These are phyloP conservation scores for Chlamydomonas sp. DNA, from an alignment of 139 green algal species.

Conservation along the genomic window DNA sequence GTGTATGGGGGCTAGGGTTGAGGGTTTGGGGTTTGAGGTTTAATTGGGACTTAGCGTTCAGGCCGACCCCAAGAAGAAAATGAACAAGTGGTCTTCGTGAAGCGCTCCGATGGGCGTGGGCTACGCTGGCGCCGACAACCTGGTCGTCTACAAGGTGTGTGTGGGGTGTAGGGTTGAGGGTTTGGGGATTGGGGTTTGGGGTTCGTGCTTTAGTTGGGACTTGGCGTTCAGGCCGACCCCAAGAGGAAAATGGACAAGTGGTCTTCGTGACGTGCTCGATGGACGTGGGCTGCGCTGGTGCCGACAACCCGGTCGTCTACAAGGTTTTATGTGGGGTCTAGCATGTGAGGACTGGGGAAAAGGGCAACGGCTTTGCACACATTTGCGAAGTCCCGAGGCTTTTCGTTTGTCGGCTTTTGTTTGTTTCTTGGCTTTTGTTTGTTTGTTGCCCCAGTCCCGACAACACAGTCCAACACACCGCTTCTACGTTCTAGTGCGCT, in stretches of 20 bases:
- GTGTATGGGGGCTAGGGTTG: neutral
- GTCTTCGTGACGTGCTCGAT: constrained; percentile 77
- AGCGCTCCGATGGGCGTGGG: constrained; percentile 69
- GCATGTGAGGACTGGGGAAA: neutral
- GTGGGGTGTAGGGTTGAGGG: neutral
- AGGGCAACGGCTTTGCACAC: no score
- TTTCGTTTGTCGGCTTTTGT: no score
- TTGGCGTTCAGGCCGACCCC: no score
- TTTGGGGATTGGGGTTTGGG: neutral
- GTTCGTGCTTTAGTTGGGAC: no score
- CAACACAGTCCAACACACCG: no score
- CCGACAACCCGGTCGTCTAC: constrained; percentile 72
- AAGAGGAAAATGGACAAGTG: no score
- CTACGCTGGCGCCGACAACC: constrained; percentile 53
- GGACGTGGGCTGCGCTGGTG: constrained; percentile 43
- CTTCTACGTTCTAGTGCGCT: no score
- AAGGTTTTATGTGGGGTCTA: constrained; percentile 30
- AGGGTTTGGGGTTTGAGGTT: neutral
- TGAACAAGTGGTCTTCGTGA: constrained; percentile 64
- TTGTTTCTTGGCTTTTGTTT: no score
- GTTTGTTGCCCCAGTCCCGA: no score
- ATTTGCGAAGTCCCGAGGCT: no score
- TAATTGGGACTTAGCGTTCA: no score
- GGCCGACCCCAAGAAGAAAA: no score
- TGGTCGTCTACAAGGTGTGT: constrained; percentile 62